Evolutionary conservation across 257 asterid genomes (phyloP), one percentile per base, ranked within the genome.

Genomic region (Nicotiana attenuata): DNA sequence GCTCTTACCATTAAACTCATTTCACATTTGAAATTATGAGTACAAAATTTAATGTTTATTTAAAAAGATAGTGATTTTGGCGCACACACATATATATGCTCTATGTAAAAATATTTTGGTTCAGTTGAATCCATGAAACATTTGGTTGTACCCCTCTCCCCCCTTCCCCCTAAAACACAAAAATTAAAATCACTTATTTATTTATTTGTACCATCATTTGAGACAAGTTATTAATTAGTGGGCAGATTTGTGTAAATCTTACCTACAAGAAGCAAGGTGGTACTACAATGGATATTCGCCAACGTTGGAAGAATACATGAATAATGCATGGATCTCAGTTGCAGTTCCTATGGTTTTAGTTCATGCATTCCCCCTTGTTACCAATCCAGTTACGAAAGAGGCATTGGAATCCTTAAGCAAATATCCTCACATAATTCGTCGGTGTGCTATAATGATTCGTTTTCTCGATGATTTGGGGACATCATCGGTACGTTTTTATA

Each of bases 231-330:
- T 35, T 29, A 14, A 19, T 75, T 78, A 83, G 59, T 57, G 87
- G 83, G 13, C 26, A 29, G 77, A 81, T 31, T 31, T 82, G 35
- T 86, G 87, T 84, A 56, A 7, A 47, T 7, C 83, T 3, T 86
- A 80, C 13, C 38, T 88, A 20, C 53, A 64, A 82, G 89, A 89
- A 73, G 89, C 90, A 5, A 67, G 76, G 59, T 89, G 90, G 90
- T 85, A 76, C 78, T 35, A 14, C 75, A 59, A 2, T 29, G 86
- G 86, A 1, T 82, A 83, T 14, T 73, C 16, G 11, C 90, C 91
- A 15, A 86, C 33, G 3, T 2, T 81, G 19, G 80, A 85, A 52
- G 90, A 88, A 35, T 88, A 83, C 24, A 50, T 86, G 45, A 26
- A 68, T 0, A 77, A 53, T 80, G 90, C 86, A 29, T 81, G 88